Percentiles rank a stretch among this genome's conserved stretches.
These are phyloP conservation scores for Neophaeococcomyces mojaviensis DNA, from an alignment of 2,329 filamentous ascomycete species.

Conservation along the genomic window DNA sequence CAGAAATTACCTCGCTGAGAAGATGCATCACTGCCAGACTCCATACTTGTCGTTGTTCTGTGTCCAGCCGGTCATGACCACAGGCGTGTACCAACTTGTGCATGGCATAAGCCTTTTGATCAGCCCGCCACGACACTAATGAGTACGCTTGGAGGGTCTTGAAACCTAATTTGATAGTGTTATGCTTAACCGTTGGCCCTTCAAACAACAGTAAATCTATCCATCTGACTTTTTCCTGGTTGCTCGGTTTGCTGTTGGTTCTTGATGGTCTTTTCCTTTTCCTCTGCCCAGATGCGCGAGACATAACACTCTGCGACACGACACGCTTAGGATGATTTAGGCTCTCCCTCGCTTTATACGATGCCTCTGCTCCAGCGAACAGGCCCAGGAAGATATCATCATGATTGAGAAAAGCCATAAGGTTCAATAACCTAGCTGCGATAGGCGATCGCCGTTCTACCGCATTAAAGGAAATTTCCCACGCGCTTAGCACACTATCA, in stretches of 20 bases:
- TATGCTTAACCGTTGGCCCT: not conserved
- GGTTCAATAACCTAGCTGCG: too few species aligned
- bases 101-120: conserved; percentile 4
- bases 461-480: too few species aligned
- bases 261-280: too few species aligned
- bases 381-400: conserved; percentile 11
- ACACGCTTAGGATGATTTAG: too few species aligned
- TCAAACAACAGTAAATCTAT: not conserved
- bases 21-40: not conserved
- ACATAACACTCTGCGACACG: too few species aligned
- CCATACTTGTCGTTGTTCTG: not conserved
- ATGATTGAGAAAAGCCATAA: too few species aligned
- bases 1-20: not conserved
- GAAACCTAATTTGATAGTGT: not conserved
- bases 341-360: too few species aligned
- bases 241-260: not conserved
- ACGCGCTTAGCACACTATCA: too few species aligned
- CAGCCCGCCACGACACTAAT: not conserved
- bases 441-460: too few species aligned
- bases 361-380: conserved; percentile 1
- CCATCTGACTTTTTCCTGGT: not conserved
- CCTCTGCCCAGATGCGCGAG: too few species aligned
- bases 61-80: conserved; percentile 4
- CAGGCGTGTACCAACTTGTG: conserved; percentile 7
- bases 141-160: not conserved